A percentile compares a stretch with the other conserved stretches of the same genome.
Evolutionary conservation across 1,284 basidiomycete species (phyloP).

Genomic region (Cutaneotrichosporon mucoides): DNA sequence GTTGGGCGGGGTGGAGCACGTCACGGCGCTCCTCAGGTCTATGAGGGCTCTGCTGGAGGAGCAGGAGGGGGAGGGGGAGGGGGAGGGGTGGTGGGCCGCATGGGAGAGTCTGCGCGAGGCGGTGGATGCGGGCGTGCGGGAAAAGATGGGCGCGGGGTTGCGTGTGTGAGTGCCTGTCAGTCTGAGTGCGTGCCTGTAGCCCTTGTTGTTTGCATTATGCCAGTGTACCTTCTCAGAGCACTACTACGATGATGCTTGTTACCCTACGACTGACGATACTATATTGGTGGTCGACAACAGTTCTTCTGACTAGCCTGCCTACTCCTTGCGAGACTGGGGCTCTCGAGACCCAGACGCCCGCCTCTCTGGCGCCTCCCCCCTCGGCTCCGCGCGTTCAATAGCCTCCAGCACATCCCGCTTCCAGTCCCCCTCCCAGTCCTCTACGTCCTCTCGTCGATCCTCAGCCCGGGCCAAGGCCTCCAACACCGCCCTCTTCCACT

Average conservation of each 20-base stretch:
- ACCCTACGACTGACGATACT: too few relatives aligned
- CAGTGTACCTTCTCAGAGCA: too few relatives aligned
- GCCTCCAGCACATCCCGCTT: not conserved
- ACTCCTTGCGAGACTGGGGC: too few relatives aligned
- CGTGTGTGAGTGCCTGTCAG: slow-evolving; percentile 12
- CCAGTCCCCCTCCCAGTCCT: not conserved
- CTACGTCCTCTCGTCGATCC: not conserved
- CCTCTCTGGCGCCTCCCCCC: not conserved
- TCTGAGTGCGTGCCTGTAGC: too few relatives aligned
- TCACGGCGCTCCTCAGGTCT: slow-evolving; percentile 67
- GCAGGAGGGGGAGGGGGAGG: slow-evolving; percentile 38
- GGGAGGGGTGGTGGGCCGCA: slow-evolving; percentile 58
- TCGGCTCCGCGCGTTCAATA: not conserved
- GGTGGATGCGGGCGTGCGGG: slow-evolving; percentile 60
- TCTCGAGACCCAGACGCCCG: not conserved
- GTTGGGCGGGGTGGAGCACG: slow-evolving; percentile 63
- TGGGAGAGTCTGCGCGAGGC: slow-evolving; percentile 61
- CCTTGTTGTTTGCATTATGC: too few relatives aligned
- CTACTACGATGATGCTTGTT: too few relatives aligned
- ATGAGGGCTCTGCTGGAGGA: slow-evolving; percentile 54
- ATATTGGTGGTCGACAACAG: too few relatives aligned
- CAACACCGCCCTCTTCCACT: not conserved
- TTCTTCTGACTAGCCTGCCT: too few relatives aligned
- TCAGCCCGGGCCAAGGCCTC: not conserved
- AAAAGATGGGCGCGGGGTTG: slow-evolving; percentile 62